Evolutionary conservation across 495 filamentous ascomycete species (phyloP).

Genomic region (Chaetomium tenue): DNA sequence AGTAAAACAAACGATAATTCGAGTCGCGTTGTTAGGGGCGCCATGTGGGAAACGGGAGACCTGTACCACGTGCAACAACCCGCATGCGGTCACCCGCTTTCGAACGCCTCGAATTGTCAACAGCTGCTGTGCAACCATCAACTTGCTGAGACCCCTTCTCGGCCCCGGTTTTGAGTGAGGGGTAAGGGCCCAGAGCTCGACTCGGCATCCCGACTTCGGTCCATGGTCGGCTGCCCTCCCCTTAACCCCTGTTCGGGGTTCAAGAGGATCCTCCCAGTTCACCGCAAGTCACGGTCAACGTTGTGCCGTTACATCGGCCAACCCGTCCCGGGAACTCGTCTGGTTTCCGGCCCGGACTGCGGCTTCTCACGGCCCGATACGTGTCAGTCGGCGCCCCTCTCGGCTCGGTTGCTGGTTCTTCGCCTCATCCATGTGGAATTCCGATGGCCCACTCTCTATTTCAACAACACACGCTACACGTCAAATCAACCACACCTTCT

Average conservation of each 20-base stretch:
- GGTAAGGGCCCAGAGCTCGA: slow-evolving; percentile 26
- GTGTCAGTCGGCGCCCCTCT: neutral
- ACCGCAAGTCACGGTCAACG: neutral
- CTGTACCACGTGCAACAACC: slow-evolving; percentile 35
- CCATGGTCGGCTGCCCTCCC: slow-evolving; percentile 5
- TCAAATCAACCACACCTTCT: neutral
- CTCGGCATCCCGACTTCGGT: slow-evolving; percentile 40
- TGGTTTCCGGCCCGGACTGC: neutral
- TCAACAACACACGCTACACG: neutral
- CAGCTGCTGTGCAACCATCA: slow-evolving; percentile 32
- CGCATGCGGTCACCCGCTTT: slow-evolving; percentile 30
- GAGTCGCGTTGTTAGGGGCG: slow-evolving; percentile 6
- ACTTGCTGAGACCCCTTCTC: slow-evolving; percentile 14
- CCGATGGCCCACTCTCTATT: neutral
- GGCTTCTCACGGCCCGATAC: slow-evolving; percentile 2
- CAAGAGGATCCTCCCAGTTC: neutral
- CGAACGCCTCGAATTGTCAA: slow-evolving; percentile 22
- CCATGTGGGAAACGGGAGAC: slow-evolving; percentile 17
- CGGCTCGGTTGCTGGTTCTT: neutral
- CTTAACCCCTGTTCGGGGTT: slow-evolving; percentile 29
- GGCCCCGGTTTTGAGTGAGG: slow-evolving; percentile 27
- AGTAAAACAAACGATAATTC: neutral
- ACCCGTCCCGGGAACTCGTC: neutral
- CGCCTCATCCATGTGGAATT: neutral
- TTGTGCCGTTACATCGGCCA: neutral